Evolutionary conservation across 2,329 filamentous ascomycete genomes (phyloP).

Genomic region (Cercospora janseana): DNA sequence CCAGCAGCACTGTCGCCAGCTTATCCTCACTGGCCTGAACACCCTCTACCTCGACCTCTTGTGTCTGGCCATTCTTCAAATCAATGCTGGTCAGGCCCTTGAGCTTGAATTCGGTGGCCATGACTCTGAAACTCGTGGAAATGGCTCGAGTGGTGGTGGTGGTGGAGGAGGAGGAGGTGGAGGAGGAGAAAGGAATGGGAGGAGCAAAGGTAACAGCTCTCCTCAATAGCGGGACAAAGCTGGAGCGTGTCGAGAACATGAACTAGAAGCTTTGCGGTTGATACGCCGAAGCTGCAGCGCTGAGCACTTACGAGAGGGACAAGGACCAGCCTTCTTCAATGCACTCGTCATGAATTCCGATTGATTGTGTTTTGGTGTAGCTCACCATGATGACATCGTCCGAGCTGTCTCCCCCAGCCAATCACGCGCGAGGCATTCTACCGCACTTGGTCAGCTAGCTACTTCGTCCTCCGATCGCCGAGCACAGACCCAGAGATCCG

Average conservation of each 20-base stretch:
- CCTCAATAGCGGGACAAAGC: slow-evolving; percentile 4
- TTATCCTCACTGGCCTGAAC: slow-evolving; percentile 69
- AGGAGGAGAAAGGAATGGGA: slow-evolving; percentile 16
- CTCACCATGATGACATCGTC: slow-evolving; percentile 12
- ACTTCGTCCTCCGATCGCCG: too few species aligned
- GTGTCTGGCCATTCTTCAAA: slow-evolving; percentile 76
- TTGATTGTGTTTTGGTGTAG: not conserved
- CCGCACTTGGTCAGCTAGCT: too few species aligned
- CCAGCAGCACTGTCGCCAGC: slow-evolving; percentile 61
- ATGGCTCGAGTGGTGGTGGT: slow-evolving; percentile 11
- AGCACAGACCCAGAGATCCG: too few species aligned
- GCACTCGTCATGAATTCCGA: slow-evolving; percentile 12
- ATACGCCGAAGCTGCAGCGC: not conserved
- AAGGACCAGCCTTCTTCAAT: not conserved
- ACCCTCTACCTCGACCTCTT: slow-evolving; percentile 87
- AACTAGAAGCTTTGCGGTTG: slow-evolving; percentile 1
- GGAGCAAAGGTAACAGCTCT: not conserved
- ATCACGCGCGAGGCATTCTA: too few species aligned
- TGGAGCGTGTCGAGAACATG: slow-evolving; percentile 20
- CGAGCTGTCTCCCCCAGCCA: not conserved
- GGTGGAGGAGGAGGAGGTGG: slow-evolving; percentile 1
- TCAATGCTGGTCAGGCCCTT: slow-evolving; percentile 73
- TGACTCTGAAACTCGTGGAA: slow-evolving; percentile 34
- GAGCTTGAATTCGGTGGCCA: slow-evolving; percentile 58
- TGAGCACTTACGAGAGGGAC: not conserved